Percentiles rank a stretch among this genome's conserved stretches.
phyloP scores from a whole-genome alignment of 306 rosid species.

The Parietaria judaica region DNA sequence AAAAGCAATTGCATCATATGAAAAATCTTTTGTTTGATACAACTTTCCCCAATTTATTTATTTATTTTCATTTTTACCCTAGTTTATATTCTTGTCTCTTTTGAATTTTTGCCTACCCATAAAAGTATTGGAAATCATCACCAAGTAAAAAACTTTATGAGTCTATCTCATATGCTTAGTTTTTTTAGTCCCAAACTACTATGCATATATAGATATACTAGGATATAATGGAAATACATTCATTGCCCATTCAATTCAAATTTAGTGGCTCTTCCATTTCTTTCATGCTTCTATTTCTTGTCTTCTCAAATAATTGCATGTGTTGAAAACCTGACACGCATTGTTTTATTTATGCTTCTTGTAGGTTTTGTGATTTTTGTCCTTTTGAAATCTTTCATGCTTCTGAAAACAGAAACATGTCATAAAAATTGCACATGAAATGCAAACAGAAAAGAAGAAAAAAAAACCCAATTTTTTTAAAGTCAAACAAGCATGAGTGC shows the following conservation, averaged over 20 bases:
- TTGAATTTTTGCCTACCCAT: too few species aligned
- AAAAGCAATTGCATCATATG: neutral
- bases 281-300: neutral
- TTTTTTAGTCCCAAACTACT: neutral
- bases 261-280: neutral
- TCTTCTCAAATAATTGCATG: neutral
- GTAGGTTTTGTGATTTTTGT: neutral
- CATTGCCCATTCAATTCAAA: constrained; percentile 3
- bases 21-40: neutral
- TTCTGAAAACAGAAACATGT: neutral
- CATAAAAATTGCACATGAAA: neutral
- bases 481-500: constrained; percentile 18
- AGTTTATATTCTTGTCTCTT: neutral
- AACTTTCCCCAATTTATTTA: too few species aligned
- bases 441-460: neutral
- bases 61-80: too few species aligned
- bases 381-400: neutral
- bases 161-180: neutral
- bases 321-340: neutral
- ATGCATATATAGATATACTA: too few species aligned
- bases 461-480: constrained; percentile 1
- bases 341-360: neutral
- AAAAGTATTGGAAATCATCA: too few species aligned
- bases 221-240: neutral
- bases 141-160: too few species aligned